Evolutionary conservation across 179 eudicot genomes (phyloP), one percentile per base, ranked within the genome.

Genomic region (Corrigiola litoralis): DNA sequence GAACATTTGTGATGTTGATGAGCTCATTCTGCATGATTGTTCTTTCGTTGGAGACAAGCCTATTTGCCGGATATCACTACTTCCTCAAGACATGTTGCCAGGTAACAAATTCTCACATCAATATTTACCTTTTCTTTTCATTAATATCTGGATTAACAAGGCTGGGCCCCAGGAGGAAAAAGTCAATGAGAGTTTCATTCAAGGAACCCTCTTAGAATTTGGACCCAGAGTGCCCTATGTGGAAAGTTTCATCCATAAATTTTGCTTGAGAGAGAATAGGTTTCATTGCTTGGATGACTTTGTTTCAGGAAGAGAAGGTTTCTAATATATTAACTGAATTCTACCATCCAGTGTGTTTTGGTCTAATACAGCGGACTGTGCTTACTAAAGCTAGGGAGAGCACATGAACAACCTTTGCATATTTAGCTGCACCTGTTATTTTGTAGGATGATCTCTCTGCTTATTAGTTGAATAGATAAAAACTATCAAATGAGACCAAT

Each of bases 11-110:
- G 74, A 70, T 48, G 69, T 85, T 45, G 88, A 92, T 63, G 78
- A 50, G 56, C 55, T 68, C 65, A 48, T 78, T 37, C 42, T 87
- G 76, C 73, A 67, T 51, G 74, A 82, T 18, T 44, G 28, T 67
- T 70, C 64, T 41, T 72, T 79, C 63, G 31, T 27, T 75, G 80
- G 69, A 61, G 77, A 71, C 38, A 81, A 45, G 58, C 53, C 89
- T 45, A 13, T 71, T 23, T 92, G 98, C 67, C 76, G 25, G 72
- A 68, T 92, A 59, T 87, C 92, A 28, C 72, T 81, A 52, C 74
- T 92, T 61, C 72, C 84, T 51, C 68, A 68, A 33, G 78, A 67
- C 51, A 67, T 71, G 61, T 71, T 84, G 38, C 85, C 89, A 69
- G 98, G 98, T 92, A 72, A 74, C 73, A 23, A 23, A 16, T 45